phyloP scores from a whole-genome alignment of 2,329 filamentous ascomycete species.

The Colletotrichum shisoi region DNA sequence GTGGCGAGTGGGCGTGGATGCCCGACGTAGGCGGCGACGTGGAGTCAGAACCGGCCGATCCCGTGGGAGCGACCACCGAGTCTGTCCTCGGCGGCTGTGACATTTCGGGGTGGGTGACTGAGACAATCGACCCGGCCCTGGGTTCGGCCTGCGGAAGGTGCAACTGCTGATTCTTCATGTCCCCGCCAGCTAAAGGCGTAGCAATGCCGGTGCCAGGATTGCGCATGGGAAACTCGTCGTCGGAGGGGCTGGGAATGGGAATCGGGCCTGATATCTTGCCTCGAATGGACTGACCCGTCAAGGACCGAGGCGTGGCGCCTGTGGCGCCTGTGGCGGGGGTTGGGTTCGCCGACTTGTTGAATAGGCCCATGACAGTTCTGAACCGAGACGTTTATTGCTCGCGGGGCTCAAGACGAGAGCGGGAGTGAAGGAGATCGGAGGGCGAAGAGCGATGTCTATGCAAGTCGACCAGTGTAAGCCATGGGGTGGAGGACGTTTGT shows the following conservation, averaged over 20 bases:
- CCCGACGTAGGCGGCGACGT: constrained; percentile 32
- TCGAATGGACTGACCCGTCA: constrained; percentile 59
- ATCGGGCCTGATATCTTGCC: constrained; percentile 70
- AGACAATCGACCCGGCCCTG: constrained; percentile 22
- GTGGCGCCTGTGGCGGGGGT: constrained; percentile 51
- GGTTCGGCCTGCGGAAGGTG: constrained; percentile 33
- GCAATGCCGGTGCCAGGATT: constrained; percentile 52
- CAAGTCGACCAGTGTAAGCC: constrained; percentile 32
- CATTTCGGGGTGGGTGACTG: constrained; percentile 24
- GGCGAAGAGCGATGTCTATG: constrained; percentile 36
- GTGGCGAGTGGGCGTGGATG: constrained; percentile 40
- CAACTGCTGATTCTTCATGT: constrained; percentile 40
- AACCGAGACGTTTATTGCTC: constrained; percentile 17
- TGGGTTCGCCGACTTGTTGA: constrained; percentile 55
- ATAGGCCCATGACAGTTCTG: constrained; percentile 51
- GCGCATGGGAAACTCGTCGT: constrained; percentile 64
- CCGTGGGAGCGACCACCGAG: constrained; percentile 23
- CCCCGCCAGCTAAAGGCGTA: constrained; percentile 44
- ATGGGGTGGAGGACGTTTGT: constrained; percentile 18
- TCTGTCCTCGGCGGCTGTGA: constrained; percentile 29
- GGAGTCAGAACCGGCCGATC: constrained; percentile 27
- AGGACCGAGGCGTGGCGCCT: constrained; percentile 48
- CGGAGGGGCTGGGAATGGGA: constrained; percentile 58
- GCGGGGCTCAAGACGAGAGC: constrained; percentile 25
- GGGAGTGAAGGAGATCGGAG: constrained; percentile 13